These are phyloP conservation scores for Zygoascus biomembranicola DNA, from an alignment of 805 yeast species.

Conservation along the genomic window DNA sequence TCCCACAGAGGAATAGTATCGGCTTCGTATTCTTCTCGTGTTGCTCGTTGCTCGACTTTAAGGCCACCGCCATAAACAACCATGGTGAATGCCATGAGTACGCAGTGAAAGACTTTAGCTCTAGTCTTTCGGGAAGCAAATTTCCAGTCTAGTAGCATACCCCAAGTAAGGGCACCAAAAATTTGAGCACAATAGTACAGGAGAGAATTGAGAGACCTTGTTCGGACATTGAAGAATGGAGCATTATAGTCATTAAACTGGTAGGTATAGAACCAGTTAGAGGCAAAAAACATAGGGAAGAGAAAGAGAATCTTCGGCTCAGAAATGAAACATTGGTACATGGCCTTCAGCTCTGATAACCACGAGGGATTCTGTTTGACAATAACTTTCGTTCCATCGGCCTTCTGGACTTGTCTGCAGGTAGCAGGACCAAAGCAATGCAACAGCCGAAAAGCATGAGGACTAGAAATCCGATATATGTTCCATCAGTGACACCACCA, in stretches of 20 bases:
- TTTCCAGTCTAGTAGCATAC: constrained; percentile 38
- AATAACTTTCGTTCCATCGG: constrained; percentile 40
- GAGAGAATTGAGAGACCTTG: constrained; percentile 47
- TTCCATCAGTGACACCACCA: constrained; percentile 32
- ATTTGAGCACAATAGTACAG: constrained; percentile 47
- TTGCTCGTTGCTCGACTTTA: constrained; percentile 37
- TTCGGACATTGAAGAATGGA: constrained; percentile 43
- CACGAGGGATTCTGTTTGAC: constrained; percentile 18
- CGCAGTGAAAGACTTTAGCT: constrained; percentile 36
- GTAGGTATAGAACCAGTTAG: constrained; percentile 52
- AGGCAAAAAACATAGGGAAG: constrained; percentile 49
- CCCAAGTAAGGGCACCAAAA: constrained; percentile 43
- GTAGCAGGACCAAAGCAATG: constrained; percentile 31
- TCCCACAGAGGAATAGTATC: constrained; percentile 29
- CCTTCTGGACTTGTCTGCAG: constrained; percentile 30
- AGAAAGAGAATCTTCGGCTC: constrained; percentile 36
- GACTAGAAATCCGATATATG: constrained; percentile 43
- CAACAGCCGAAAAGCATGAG: constrained; percentile 39
- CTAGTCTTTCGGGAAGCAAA: constrained; percentile 37
- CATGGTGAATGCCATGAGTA: constrained; percentile 30
- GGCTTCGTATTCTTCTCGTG: constrained; percentile 28
- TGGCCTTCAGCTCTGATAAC: constrained; percentile 23
- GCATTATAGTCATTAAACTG: constrained; percentile 47
- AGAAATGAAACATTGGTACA: constrained; percentile 1
- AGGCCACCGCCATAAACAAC: constrained; percentile 43